A percentile compares a stretch with the other conserved stretches of the same genome.
Conservation (phyloP, 2,329 filamentous ascomycete genomes). For the Fonsecaea pugnacius region DNA sequence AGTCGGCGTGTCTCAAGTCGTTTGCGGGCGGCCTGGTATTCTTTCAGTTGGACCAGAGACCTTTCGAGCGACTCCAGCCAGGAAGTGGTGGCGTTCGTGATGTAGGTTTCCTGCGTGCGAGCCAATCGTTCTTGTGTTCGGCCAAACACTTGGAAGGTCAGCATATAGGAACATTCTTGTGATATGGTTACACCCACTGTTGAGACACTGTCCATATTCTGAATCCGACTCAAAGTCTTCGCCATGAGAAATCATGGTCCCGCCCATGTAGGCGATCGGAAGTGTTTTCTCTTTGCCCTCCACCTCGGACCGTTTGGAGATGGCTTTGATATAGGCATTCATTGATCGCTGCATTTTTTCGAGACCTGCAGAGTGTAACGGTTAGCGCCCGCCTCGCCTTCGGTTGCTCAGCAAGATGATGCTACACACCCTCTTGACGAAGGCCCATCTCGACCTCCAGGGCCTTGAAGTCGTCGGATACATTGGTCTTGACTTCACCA, state of each 20-base stretch:
- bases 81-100: slow-evolving; percentile 73
- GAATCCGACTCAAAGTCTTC: slow-evolving; percentile 92
- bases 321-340: slow-evolving; percentile 82
- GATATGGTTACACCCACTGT: slow-evolving; percentile 55
- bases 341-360: slow-evolving; percentile 86
- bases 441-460: slow-evolving; percentile 89
- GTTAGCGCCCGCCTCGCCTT: slow-evolving; percentile 28
- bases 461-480: slow-evolving; percentile 87
- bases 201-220: slow-evolving; percentile 85
- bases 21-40: slow-evolving; percentile 91
- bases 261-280: slow-evolving; percentile 77
- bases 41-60: slow-evolving; percentile 92
- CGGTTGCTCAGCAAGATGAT: background rate
- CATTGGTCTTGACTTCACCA: slow-evolving; percentile 80
- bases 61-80: slow-evolving; percentile 94
- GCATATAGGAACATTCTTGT: background rate
- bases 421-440: slow-evolving; percentile 73
- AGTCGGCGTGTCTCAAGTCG: slow-evolving; percentile 89
- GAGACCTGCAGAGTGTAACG: slow-evolving; percentile 66
- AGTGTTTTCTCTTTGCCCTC: slow-evolving; percentile 88
- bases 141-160: slow-evolving; percentile 64
- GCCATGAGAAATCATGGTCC: slow-evolving; percentile 83
- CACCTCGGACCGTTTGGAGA: slow-evolving; percentile 79
- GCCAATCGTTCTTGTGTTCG: slow-evolving; percentile 86
- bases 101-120: slow-evolving; percentile 81